Conservation (phyloP, 345 rosid genomes). For the Eucalyptus marginata region DNA sequence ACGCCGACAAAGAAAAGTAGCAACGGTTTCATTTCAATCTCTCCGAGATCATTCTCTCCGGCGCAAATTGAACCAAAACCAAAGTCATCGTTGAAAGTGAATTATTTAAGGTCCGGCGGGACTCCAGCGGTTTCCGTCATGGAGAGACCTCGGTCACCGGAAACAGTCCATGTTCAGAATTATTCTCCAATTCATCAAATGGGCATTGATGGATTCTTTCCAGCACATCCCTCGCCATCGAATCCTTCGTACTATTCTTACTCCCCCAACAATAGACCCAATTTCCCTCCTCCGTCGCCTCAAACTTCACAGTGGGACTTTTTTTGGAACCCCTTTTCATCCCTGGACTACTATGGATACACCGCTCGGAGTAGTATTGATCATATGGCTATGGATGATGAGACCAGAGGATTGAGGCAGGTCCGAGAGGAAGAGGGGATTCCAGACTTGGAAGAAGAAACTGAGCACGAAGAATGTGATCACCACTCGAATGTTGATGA, state of each 20-base stretch:
- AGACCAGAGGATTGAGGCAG: constrained; percentile 65
- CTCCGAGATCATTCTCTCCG: constrained; percentile 40
- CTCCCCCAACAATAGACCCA: constrained; percentile 34
- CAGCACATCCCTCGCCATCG: constrained; percentile 40
- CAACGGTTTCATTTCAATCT: constrained; percentile 52
- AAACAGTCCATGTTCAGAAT: constrained; percentile 42
- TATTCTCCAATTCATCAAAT: constrained; percentile 46
- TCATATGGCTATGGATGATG: constrained; percentile 61
- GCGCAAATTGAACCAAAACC: constrained; percentile 26
- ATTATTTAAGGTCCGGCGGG: constrained; percentile 60
- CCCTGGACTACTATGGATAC: constrained; percentile 74
- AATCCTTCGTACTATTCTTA: constrained; percentile 27
- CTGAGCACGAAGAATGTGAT: constrained; percentile 41
- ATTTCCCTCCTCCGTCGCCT: constrained; percentile 78
- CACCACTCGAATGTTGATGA: constrained; percentile 9
- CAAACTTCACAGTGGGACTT: constrained; percentile 90
- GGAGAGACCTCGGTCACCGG: constrained; percentile 76
- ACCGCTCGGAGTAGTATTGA: constrained; percentile 42
- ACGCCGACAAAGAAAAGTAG: constrained; percentile 55
- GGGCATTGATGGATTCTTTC: constrained; percentile 53
- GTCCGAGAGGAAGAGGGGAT: constrained; percentile 97
- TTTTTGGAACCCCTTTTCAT: constrained; percentile 97
- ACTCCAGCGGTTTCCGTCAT: constrained; percentile 57
- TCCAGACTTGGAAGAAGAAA: constrained; percentile 82
- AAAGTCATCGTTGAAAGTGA: constrained; percentile 40